Evolutionary conservation across 2,329 filamentous ascomycete genomes (phyloP).

Genomic region (Penicillium hordei): DNA sequence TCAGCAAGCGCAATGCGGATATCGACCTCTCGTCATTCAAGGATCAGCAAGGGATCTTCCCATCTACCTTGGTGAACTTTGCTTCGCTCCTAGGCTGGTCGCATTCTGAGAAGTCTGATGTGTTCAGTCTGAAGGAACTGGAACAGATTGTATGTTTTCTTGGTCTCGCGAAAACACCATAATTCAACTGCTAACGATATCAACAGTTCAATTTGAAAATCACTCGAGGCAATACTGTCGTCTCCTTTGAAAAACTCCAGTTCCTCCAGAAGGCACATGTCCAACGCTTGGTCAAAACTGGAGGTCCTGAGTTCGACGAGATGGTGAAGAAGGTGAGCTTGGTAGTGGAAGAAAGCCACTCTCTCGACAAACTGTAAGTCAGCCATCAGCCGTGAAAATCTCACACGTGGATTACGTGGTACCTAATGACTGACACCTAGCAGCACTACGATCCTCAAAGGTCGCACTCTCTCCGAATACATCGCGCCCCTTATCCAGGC

Average conservation of each 20-base stretch:
- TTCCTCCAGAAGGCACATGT: constrained; percentile 74
- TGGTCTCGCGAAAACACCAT: neutral
- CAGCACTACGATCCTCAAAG: constrained; percentile 32
- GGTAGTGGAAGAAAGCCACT: constrained; percentile 26
- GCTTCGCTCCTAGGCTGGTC: constrained; percentile 83
- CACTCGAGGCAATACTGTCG: constrained; percentile 84
- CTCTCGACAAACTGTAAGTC: constrained; percentile 33
- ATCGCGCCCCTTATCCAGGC: constrained; percentile 52
- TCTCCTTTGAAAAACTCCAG: constrained; percentile 75
- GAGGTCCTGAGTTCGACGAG: constrained; percentile 44
- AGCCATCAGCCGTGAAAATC: neutral
- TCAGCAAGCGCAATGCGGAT: constrained; percentile 81
- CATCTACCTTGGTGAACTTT: constrained; percentile 73
- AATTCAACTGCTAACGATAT: constrained; percentile 24
- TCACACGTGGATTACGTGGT: neutral
- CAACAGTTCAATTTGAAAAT: constrained; percentile 77
- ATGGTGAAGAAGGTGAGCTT: constrained; percentile 41
- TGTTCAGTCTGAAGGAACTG: constrained; percentile 70
- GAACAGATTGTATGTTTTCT: constrained; percentile 59
- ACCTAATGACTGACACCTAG: constrained; percentile 1
- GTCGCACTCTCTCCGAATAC: constrained; percentile 47
- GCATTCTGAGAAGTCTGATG: constrained; percentile 64
- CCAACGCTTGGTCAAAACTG: constrained; percentile 47
- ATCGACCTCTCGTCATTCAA: constrained; percentile 61
- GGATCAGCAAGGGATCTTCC: constrained; percentile 58